These are phyloP conservation scores for Ceratobasidium theobromae DNA, from an alignment of 1,284 basidiomycete genomes.

Conservation along the genomic window DNA sequence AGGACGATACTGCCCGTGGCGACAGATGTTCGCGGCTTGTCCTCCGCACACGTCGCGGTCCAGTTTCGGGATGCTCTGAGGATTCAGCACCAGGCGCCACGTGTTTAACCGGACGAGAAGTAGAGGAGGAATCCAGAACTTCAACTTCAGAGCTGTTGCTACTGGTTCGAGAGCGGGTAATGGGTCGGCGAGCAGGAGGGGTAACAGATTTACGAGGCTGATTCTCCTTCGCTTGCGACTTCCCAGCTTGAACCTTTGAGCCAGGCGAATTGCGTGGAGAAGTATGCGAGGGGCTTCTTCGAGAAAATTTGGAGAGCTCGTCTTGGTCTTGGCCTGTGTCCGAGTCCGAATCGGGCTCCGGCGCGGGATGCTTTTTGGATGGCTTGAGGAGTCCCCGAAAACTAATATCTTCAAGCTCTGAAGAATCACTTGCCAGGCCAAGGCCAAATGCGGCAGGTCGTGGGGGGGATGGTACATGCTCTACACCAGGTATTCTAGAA, in stretches of 20 bases:
- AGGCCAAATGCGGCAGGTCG: neutral
- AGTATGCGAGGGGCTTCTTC: neutral
- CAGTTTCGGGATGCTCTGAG: neutral
- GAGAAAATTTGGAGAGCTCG: neutral
- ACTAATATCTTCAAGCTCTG: constrained; percentile 21
- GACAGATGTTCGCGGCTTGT: constrained; percentile 2
- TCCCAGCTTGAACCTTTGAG: neutral
- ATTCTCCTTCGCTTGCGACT: neutral
- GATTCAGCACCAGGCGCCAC: neutral
- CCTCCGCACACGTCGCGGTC: neutral
- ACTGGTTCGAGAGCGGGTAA: constrained; percentile 16
- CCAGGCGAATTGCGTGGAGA: constrained; percentile 7
- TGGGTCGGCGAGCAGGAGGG: neutral
- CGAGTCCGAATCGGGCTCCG: constrained; percentile 3
- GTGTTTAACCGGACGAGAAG: neutral
- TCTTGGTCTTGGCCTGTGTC: neutral
- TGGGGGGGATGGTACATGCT: constrained; percentile 10
- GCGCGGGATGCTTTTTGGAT: constrained; percentile 6
- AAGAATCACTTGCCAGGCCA: constrained; percentile 5
- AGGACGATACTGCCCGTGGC: constrained; percentile 1
- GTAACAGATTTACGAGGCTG: neutral
- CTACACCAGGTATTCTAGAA: constrained; percentile 14
- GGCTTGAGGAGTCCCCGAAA: constrained; percentile 11
- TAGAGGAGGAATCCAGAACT: neutral
- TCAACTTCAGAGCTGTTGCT: constrained; percentile 14